Evolutionary conservation across 768 basidiomycete species (phyloP), one percentile per base, ranked within the genome.

Genomic region (Cyclocybe aegerita): DNA sequence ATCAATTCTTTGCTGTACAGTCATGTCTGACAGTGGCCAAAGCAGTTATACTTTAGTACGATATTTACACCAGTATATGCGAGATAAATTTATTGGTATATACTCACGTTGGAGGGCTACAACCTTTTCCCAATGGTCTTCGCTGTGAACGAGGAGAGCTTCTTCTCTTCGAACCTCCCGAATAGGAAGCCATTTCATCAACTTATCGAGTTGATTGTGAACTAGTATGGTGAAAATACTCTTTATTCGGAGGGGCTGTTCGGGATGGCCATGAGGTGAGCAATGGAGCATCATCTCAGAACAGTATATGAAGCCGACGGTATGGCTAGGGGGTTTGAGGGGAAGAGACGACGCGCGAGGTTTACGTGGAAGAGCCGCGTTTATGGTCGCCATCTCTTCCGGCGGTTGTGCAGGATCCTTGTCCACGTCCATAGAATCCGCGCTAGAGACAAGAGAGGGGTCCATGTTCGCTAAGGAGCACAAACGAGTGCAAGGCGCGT

Each of bases 111-210:
- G 85, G 17, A 94, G 85, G 16, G 82, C 85, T 50, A 88, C 74
- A 15, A 98, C 87, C 69, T 90, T 91, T 55, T 93, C 82, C 94
- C 95, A 98, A 56, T 93, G 90, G 43, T 88, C 89, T 59, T 89
- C 85, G 40, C 85, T 87, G 67, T 99, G 97, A 4, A 98, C 93
- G 16, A 98, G 82, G 49, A 92, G 68, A 9, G 85, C 90, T 70
- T 98, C 95, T 30, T 86, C 79, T 53, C 80, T 82, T 38, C 78
- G 75, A 9, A 89, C 92, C 43, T 82, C 76, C 44, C 91, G 78
- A 59, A 92, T 87, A 0, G 83, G 83, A 14, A 98, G 70, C 59
- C 78, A 79, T 61, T 85, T 82, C 91, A 96, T 96, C 60, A 81
- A 80, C 12, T 73, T 60, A 40, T 84, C 75, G 58, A 89, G 72